These are phyloP conservation scores for Aspergillus panamensis DNA, from an alignment of 495 filamentous ascomycete genomes.

Conservation along the genomic window DNA sequence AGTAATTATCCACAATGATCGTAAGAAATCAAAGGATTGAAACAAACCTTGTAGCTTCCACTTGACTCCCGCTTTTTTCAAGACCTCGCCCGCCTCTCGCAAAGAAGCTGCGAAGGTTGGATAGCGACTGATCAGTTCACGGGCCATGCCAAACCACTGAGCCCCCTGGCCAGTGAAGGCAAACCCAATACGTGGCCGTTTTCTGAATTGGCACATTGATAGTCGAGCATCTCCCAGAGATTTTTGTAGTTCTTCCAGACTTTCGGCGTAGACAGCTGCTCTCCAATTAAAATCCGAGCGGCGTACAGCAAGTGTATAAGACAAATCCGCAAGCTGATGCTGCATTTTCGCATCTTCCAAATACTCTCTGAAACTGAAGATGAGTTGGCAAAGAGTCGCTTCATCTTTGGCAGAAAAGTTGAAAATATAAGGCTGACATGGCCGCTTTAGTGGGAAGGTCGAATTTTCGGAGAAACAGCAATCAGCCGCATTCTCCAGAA, in stretches of 20 bases:
- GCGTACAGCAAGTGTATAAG: slow-evolving; percentile 18
- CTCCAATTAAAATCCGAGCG: not conserved
- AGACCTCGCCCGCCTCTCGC: slow-evolving; percentile 16
- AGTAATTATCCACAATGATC: slow-evolving; percentile 7
- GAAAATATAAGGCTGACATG: no score
- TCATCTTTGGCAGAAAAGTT: not conserved
- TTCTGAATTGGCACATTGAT: not conserved
- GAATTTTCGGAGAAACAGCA: slow-evolving; percentile 9
- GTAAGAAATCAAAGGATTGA: no score
- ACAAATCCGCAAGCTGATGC: no score
- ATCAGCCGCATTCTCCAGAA: slow-evolving; percentile 39
- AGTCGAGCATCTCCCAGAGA: not conserved
- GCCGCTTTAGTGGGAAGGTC: no score
- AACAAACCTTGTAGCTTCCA: slow-evolving; percentile 9
- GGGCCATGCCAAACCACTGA: slow-evolving; percentile 49
- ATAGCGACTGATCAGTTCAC: slow-evolving; percentile 31
- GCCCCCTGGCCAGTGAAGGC: slow-evolving; percentile 71
- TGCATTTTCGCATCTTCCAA: no score
- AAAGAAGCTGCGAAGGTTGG: slow-evolving; percentile 34
- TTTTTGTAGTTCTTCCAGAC: not conserved
- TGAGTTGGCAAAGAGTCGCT: slow-evolving; percentile 6
- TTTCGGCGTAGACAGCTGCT: not conserved
- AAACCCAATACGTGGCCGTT: slow-evolving; percentile 50
- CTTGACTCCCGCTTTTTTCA: no score
- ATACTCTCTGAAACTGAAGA: no score